Conservation (phyloP, 352 stramenopile species). For the Pythium vanterpoolii region DNA sequence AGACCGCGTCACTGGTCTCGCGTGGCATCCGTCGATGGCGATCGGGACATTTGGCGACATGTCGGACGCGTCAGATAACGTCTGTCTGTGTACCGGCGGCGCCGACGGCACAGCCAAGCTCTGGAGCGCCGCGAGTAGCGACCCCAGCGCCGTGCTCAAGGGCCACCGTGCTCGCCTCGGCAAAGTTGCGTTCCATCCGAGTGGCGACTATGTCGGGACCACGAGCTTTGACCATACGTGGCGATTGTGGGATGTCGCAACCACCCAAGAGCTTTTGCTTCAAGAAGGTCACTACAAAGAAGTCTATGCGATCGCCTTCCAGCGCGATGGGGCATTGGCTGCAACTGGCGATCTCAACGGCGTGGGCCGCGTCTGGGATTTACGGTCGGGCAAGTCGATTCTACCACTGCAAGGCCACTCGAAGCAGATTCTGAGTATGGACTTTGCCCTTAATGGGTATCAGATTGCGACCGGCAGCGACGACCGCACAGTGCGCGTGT, state of each 20-base stretch:
- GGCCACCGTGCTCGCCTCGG: constrained; percentile 74
- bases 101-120: constrained; percentile 75
- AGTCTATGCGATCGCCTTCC: constrained; percentile 95
- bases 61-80: constrained; percentile 47
- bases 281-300: constrained; percentile 97
- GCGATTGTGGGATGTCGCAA: constrained; percentile 97
- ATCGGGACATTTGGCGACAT: constrained; percentile 46
- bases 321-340: constrained; percentile 92
- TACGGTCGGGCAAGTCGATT: constrained; percentile 93
- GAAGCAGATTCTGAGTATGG: constrained; percentile 92
- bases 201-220: constrained; percentile 90
- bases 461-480: constrained; percentile 93
- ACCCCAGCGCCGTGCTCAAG: constrained; percentile 57
- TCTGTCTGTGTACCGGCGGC: constrained; percentile 75
- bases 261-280: constrained; percentile 88
- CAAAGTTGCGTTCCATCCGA: constrained; percentile 94
- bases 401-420: constrained; percentile 91
- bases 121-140: constrained; percentile 54
- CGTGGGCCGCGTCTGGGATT: constrained; percentile 94
- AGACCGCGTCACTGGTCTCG: constrained; percentile 83
- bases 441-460: constrained; percentile 94
- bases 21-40: constrained; percentile 63
- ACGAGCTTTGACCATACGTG: constrained; percentile 97
- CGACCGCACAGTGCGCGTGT: constrained; percentile 95
- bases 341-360: constrained; percentile 94